Percentiles rank a stretch among this genome's conserved stretches.
phyloP scores from a whole-genome alignment of 192 early-diverging fungal genomes.

The Pecoramyces ruminantium region DNA sequence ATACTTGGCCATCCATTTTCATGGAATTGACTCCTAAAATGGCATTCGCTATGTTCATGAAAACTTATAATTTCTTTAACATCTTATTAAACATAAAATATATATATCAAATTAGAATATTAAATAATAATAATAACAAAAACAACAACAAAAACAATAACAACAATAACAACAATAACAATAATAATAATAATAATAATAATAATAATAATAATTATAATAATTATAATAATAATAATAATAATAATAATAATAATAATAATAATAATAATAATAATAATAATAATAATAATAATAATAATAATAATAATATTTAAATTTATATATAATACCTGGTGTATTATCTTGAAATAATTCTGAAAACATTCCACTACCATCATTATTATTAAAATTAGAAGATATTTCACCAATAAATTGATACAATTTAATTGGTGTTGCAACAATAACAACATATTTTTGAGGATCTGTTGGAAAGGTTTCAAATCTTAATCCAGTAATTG shows the following conservation, averaged over 20 bases:
- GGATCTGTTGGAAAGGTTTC: slow-evolving; percentile 57
- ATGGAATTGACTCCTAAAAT: slow-evolving; percentile 46
- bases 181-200: no score
- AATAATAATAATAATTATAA: no score
- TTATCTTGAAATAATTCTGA: slow-evolving; percentile 51
- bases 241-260: no score
- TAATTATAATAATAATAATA: no score
- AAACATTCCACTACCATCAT: slow-evolving; percentile 51
- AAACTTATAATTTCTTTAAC: slow-evolving; percentile 44
- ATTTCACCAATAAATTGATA: slow-evolving; percentile 74
- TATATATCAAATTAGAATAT: no score
- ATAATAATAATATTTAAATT: no score
- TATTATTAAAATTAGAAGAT: slow-evolving; percentile 13
- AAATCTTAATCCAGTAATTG: slow-evolving; percentile 65
- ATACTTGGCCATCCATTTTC: slow-evolving; percentile 45
- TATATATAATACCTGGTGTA: slow-evolving; percentile 26
- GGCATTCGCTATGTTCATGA: slow-evolving; percentile 31
- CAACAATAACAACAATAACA: not conserved
- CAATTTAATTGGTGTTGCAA: slow-evolving; percentile 62
- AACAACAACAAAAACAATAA: not conserved
- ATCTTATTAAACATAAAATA: slow-evolving; percentile 1
- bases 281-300: no score
- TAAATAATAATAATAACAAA: not conserved
- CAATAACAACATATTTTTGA: slow-evolving; percentile 61
- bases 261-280: no score